A percentile compares a stretch with the other conserved stretches of the same genome.
These are phyloP conservation scores for Aspergillus costaricaensis DNA, from an alignment of 2,329 filamentous ascomycete species.

Conservation along the genomic window DNA sequence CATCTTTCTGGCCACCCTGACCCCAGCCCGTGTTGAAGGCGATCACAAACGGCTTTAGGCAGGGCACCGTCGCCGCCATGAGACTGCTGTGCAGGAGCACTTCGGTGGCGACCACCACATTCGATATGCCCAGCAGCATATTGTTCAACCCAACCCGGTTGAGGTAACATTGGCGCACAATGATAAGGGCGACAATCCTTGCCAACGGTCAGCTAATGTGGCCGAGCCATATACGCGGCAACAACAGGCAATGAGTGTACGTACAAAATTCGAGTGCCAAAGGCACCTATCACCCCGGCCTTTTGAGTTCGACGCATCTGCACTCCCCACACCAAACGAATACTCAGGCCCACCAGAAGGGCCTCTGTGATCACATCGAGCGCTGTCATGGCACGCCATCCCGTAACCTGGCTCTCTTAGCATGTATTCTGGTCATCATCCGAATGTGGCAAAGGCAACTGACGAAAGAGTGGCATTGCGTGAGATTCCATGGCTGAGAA, in stretches of 20 bases:
- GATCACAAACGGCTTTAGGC: conserved; percentile 45
- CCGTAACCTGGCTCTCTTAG: conserved; percentile 3
- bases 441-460: not conserved
- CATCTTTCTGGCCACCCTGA: conserved; percentile 14
- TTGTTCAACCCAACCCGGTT: conserved; percentile 27
- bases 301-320: conserved; percentile 24
- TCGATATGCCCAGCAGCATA: conserved; percentile 33
- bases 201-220: not conserved
- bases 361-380: conserved; percentile 39
- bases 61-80: conserved; percentile 45
- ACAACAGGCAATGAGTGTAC: not conserved
- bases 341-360: conserved; percentile 19
- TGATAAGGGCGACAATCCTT: conserved; percentile 30
- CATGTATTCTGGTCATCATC: no score
- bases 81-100: conserved; percentile 45
- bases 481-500: not conserved
- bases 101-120: conserved; percentile 39
- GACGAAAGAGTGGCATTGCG: not conserved
- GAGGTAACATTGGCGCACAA: conserved; percentile 39
- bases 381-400: conserved; percentile 44
- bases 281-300: conserved; percentile 19
- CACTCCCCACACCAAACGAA: conserved; percentile 27
- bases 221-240: no score
- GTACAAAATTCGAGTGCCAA: conserved; percentile 17
- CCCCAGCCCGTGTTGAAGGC: conserved; percentile 45